Evolutionary conservation across 371 early-diverging fungal genomes (phyloP), one percentile per base, ranked within the genome.

Genomic region (Mucor plumbeus): DNA sequence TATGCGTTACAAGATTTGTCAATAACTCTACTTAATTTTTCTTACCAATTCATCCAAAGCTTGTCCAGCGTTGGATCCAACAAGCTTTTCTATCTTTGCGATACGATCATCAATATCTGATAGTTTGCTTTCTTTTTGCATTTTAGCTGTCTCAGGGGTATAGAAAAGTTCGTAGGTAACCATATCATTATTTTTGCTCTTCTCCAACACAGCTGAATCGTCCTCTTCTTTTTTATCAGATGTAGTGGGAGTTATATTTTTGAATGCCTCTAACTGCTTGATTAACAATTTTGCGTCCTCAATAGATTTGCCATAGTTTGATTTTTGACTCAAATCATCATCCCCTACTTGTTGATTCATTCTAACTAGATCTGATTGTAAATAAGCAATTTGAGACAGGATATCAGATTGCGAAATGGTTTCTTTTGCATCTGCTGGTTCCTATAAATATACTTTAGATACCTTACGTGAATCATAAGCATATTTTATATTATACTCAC

Each of bases 101-200:
- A 97, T 85, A 33, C 97, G 91, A 19, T 87, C 82, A 70, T 95
- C 95, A 19, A 97, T 76, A 34, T 88, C 88, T 9, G 87, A 74
- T 19, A 90, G 63, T 64, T 91, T 88, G 55, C 85, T 79, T 39
- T 87, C 83, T 36, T 87, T 86, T 39, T 85, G 83, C 57, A 87
- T 67, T 58, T 85, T 81, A 9, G 85, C 84, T 33, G 87, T 79
- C 35, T 89, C 88, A 15, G 93, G 93, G 59, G 89, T 89, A 78
- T 91, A 91, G 68, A 78, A 90, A 8, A 93, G 85, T 63, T 94
- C 93, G 73, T 93, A 92, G 11, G 91, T 92, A 31, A 93, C 83
- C 58, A 80, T 78, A 76, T 85, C 79, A 67, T 75, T 80, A 33
- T 65, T 65, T 9, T 38, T 34, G 14, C 7, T 47, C 17, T 80